phyloP scores from a whole-genome alignment of 192 early-diverging fungal species.

The Dissophora globulifera region DNA sequence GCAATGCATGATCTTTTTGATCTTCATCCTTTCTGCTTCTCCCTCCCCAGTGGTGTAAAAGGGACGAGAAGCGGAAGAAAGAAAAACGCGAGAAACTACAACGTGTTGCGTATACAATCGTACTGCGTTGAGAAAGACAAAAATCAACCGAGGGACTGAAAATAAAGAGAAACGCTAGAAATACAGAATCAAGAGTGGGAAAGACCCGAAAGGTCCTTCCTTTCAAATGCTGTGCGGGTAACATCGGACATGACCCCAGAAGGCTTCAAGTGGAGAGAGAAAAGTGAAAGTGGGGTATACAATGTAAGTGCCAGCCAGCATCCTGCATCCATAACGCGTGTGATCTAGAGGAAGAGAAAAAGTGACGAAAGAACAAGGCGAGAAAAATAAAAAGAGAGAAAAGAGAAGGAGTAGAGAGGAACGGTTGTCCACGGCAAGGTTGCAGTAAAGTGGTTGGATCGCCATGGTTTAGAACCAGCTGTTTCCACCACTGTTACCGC shows the following conservation, averaged over 20 bases:
- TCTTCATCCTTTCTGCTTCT: neutral
- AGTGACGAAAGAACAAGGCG: neutral
- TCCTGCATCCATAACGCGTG: slow-evolving; percentile 53
- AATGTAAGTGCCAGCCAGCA: slow-evolving; percentile 38
- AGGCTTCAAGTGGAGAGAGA: slow-evolving; percentile 40
- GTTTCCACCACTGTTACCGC: slow-evolving; percentile 59
- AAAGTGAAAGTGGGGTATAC: slow-evolving; percentile 30
- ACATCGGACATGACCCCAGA: slow-evolving; percentile 32
- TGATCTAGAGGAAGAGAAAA: slow-evolving; percentile 17
- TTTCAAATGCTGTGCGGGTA: slow-evolving; percentile 40
- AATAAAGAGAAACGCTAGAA: slow-evolving; percentile 30
- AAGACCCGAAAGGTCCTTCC: neutral
- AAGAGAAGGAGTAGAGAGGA: slow-evolving; percentile 2
- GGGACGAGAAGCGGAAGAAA: neutral
- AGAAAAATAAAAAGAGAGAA: slow-evolving; percentile 25
- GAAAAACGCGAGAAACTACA: neutral
- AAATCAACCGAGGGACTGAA: neutral
- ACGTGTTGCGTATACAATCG: slow-evolving; percentile 6
- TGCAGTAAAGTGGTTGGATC: neutral
- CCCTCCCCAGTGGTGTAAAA: neutral
- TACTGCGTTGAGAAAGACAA: slow-evolving; percentile 1
- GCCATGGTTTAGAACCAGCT: slow-evolving; percentile 72
- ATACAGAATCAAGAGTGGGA: slow-evolving; percentile 22
- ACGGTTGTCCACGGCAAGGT: neutral
- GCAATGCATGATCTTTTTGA: slow-evolving; percentile 1